These are phyloP conservation scores for Epichloe bromicola DNA, from an alignment of 2,329 filamentous ascomycete species.

Conservation along the genomic window DNA sequence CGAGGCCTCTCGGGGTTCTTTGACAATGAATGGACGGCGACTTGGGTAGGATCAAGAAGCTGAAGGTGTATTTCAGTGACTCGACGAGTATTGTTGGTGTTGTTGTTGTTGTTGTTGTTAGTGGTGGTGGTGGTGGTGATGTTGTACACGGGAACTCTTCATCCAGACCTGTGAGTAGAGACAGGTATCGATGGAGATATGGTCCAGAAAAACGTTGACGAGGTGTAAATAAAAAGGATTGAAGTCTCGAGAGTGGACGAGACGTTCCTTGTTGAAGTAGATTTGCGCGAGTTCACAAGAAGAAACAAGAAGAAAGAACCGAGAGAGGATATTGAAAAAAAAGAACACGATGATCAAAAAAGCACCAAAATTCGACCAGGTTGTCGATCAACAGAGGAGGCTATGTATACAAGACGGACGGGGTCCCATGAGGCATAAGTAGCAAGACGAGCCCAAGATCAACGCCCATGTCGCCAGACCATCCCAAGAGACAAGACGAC, in stretches of 20 bases:
- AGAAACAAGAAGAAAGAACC: conserved; percentile 35
- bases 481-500: conserved; percentile 6
- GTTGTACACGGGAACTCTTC: conserved; percentile 17
- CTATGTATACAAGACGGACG: conserved; percentile 15
- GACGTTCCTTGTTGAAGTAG: conserved; percentile 27
- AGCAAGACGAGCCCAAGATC: conserved; percentile 28
- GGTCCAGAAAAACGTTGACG: conserved; percentile 1
- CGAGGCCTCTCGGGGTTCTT: conserved; percentile 10
- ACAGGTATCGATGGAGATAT: neutral
- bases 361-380: conserved; percentile 30
- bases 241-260: conserved; percentile 21
- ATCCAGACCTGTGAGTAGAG: neutral
- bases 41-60: conserved; percentile 4
- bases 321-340: conserved; percentile 28
- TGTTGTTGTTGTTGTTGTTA: neutral
- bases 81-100: conserved; percentile 13
- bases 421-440: conserved; percentile 36
- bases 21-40: conserved; percentile 30
- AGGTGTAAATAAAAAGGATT: conserved; percentile 29
- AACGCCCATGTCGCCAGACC: conserved; percentile 18
- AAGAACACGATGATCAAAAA: conserved; percentile 28
- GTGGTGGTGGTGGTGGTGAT: neutral
- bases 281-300: conserved; percentile 16
- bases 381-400: conserved; percentile 34
- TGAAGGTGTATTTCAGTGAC: conserved; percentile 10